Evolutionary conservation across 441 rosid genomes (phyloP).

Genomic region (Populus trichocarpa): DNA sequence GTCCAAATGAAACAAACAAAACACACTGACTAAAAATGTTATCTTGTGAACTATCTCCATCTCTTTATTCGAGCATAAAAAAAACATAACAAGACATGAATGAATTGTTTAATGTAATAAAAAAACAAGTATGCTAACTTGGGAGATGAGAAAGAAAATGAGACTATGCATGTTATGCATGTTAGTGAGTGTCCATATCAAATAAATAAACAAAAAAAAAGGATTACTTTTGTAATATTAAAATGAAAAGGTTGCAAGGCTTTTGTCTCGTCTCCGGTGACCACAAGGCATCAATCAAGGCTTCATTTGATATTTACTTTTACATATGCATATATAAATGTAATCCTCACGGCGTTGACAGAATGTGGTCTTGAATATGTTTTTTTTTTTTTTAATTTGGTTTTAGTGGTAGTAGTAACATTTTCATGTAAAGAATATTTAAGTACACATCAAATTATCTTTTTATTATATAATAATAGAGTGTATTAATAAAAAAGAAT

Average conservation of each 20-base stretch:
- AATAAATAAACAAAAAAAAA: slow-evolving; percentile 2
- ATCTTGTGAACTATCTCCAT: slow-evolving; percentile 4
- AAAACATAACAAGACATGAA: neutral
- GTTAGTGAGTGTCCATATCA: slow-evolving; percentile 50
- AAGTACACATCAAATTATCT: no score
- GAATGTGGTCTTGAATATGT: neutral
- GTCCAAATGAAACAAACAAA: neutral
- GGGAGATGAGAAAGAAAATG: slow-evolving; percentile 12
- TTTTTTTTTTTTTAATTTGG: neutral
- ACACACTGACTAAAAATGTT: neutral
- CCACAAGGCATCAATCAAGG: slow-evolving; percentile 30
- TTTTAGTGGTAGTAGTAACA: no score
- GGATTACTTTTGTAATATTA: slow-evolving; percentile 6
- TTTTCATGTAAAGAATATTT: no score
- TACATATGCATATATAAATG: neutral
- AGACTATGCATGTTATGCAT: slow-evolving; percentile 17
- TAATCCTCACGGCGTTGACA: neutral
- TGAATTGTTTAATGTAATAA: slow-evolving; percentile 14
- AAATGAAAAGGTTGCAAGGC: slow-evolving; percentile 22
- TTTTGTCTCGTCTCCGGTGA: slow-evolving; percentile 32
- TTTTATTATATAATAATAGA: no score
- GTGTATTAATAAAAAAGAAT: no score
- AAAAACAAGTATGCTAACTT: slow-evolving; percentile 27
- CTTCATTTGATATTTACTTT: slow-evolving; percentile 14
- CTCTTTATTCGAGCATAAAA: neutral